Conservation (phyloP, 768 basidiomycete species). For the Infundibulicybe gibba region DNA sequence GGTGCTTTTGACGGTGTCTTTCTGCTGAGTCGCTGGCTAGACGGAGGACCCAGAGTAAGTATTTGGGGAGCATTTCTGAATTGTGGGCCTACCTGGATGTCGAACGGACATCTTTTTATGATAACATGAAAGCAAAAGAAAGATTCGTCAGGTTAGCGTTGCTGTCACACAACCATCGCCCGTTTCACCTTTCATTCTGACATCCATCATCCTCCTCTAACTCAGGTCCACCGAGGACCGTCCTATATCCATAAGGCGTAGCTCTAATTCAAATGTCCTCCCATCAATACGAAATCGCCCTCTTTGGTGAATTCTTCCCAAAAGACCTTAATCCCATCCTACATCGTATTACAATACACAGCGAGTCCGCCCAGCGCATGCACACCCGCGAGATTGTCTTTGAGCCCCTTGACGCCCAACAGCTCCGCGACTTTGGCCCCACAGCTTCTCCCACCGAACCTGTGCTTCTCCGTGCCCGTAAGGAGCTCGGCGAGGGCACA, state of each 20-base stretch:
- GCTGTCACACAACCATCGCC: no score
- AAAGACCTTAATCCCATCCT: slow-evolving; percentile 73
- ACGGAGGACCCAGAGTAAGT: no score
- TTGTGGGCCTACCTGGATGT: no score
- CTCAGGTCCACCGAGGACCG: not conserved
- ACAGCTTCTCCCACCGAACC: slow-evolving; percentile 41
- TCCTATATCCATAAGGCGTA: not conserved
- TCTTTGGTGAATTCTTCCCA: slow-evolving; percentile 80
- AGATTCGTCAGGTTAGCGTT: no score
- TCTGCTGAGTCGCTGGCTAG: no score
- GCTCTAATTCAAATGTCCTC: slow-evolving; percentile 34
- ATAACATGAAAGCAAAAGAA: no score
- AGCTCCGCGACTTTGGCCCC: slow-evolving; percentile 50
- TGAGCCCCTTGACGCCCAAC: slow-evolving; percentile 68
- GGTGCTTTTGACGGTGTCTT: no score
- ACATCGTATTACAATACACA: slow-evolving; percentile 78
- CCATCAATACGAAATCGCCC: slow-evolving; percentile 76
- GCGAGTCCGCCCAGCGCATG: slow-evolving; percentile 72
- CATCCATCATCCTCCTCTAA: not conserved
- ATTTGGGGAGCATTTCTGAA: no score
- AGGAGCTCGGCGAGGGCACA: slow-evolving; percentile 53
- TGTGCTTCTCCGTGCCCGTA: slow-evolving; percentile 66
- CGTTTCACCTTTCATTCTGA: no score
- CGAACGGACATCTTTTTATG: no score
- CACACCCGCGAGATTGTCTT: slow-evolving; percentile 79